Conservation (phyloP, 2,329 filamentous ascomycete genomes). For the Neurospora sp. region DNA sequence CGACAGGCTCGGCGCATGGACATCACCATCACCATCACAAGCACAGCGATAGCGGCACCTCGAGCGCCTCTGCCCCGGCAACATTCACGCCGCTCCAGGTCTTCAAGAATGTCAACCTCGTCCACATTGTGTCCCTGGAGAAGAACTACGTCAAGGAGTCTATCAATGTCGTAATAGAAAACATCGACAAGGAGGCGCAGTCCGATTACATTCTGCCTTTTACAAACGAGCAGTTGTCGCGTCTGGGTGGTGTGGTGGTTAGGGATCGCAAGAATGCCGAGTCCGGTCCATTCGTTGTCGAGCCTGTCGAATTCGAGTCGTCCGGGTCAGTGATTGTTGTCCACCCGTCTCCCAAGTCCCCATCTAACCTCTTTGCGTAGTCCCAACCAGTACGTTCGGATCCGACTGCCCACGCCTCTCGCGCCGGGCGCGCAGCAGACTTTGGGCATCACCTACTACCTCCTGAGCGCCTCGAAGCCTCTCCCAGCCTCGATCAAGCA, state of each 20-base stretch:
- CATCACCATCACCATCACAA: conserved; percentile 16
- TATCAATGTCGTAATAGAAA: conserved; percentile 91
- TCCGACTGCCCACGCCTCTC: conserved; percentile 68
- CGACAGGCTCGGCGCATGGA: conserved; percentile 21
- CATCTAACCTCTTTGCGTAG: conserved; percentile 30
- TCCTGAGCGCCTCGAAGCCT: conserved; percentile 68
- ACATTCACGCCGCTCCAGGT: conserved; percentile 78
- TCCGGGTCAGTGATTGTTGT: conserved; percentile 37
- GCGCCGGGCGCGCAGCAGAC: conserved; percentile 70
- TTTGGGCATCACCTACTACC: conserved; percentile 74
- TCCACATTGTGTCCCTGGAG: conserved; percentile 83
- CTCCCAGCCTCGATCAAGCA: conserved; percentile 78
- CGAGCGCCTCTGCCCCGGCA: conserved; percentile 33
- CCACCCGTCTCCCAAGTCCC: conserved; percentile 8
- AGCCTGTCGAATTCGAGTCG: conserved; percentile 54
- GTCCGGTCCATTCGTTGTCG: conserved; percentile 57
- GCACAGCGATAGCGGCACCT: conserved; percentile 42
- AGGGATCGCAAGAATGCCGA: conserved; percentile 78
- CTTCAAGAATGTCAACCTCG: conserved; percentile 88
- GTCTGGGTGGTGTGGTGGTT: conserved; percentile 78
- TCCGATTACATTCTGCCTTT: conserved; percentile 89
- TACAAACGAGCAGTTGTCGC: conserved; percentile 61
- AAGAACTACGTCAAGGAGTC: conserved; percentile 86
- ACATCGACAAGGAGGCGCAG: conserved; percentile 68
- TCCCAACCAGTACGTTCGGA: conserved; percentile 71